Evolutionary conservation across 2,329 filamentous ascomycete genomes (phyloP).

Genomic region (Colletotrichum spinosum): DNA sequence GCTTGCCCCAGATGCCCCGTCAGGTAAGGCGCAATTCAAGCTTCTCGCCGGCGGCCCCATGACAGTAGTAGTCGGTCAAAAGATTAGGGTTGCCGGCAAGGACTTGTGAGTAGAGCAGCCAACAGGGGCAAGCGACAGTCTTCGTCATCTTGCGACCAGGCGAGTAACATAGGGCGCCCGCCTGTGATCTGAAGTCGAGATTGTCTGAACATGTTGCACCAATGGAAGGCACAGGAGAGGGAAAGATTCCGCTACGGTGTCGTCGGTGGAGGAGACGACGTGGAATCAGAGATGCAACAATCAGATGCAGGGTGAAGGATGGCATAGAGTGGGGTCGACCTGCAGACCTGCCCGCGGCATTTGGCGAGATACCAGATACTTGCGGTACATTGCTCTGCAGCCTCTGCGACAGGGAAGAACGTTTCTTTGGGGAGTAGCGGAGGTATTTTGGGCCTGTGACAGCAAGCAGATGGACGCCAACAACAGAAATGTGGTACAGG

Average conservation of each 20-base stretch:
- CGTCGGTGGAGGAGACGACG: constrained; percentile 30
- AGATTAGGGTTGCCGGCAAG: constrained; percentile 29
- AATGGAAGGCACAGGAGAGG: constrained; percentile 15
- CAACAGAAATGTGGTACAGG: neutral
- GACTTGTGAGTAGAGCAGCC: constrained; percentile 5
- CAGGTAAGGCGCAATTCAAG: constrained; percentile 36
- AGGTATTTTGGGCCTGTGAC: neutral
- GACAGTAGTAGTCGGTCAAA: constrained; percentile 3
- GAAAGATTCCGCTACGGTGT: constrained; percentile 19
- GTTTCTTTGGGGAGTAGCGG: neutral
- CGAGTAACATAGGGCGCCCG: constrained; percentile 19
- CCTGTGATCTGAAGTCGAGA: constrained; percentile 27
- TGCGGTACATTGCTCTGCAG: too few species aligned
- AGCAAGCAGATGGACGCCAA: constrained; percentile 5
- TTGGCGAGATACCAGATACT: too few species aligned
- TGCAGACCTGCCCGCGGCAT: too few species aligned
- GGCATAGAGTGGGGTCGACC: constrained; percentile 6
- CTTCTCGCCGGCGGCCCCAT: constrained; percentile 18
- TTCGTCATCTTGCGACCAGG: constrained; percentile 22
- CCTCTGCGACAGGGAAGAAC: neutral
- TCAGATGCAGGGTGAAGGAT: constrained; percentile 30
- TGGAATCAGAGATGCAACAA: constrained; percentile 36
- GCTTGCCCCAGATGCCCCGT: constrained; percentile 33
- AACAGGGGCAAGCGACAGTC: constrained; percentile 4
- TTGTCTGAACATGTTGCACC: constrained; percentile 7